A percentile compares a stretch with the other conserved stretches of the same genome.
These are phyloP conservation scores for Hymenoscyphus scutula DNA, from an alignment of 2,329 filamentous ascomycete species.

Conservation along the genomic window DNA sequence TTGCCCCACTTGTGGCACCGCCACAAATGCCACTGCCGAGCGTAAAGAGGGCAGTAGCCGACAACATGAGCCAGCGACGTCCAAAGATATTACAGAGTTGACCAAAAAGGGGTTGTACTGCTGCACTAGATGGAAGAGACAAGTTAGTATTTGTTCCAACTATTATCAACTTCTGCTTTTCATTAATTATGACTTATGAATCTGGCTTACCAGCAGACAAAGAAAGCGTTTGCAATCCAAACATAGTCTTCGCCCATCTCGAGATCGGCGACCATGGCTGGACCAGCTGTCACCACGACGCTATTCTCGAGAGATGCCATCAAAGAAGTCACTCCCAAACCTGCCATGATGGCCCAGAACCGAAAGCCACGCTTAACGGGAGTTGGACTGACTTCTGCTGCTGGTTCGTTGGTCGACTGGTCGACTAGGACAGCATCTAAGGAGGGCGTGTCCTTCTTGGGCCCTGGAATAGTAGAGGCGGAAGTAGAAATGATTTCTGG, in stretches of 20 bases:
- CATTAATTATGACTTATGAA: background rate
- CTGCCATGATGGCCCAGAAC: background rate
- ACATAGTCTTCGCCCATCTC: background rate
- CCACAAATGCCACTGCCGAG: slow-evolving; percentile 54
- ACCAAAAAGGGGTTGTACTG: slow-evolving; percentile 49
- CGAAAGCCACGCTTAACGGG: background rate
- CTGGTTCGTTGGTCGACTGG: background rate
- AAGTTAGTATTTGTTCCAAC: background rate
- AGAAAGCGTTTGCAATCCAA: slow-evolving; percentile 5
- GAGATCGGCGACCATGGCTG: background rate
- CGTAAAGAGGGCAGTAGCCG: slow-evolving; percentile 46
- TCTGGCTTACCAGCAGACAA: background rate
- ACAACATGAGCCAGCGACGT: slow-evolving; percentile 43
- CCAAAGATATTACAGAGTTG: slow-evolving; percentile 54
- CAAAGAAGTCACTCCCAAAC: background rate
- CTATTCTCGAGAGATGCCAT: slow-evolving; percentile 5
- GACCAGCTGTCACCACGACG: slow-evolving; percentile 3
- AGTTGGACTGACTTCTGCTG: no score
- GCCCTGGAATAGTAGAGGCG: background rate
- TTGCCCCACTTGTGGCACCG: slow-evolving; percentile 41
- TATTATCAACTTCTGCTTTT: no score
- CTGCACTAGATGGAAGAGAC: slow-evolving; percentile 29
- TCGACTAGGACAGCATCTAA: background rate
- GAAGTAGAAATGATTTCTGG: background rate
- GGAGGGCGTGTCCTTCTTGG: background rate